Evolutionary conservation across 345 rosid genomes (phyloP).

Genomic region (Acer saccharum): DNA sequence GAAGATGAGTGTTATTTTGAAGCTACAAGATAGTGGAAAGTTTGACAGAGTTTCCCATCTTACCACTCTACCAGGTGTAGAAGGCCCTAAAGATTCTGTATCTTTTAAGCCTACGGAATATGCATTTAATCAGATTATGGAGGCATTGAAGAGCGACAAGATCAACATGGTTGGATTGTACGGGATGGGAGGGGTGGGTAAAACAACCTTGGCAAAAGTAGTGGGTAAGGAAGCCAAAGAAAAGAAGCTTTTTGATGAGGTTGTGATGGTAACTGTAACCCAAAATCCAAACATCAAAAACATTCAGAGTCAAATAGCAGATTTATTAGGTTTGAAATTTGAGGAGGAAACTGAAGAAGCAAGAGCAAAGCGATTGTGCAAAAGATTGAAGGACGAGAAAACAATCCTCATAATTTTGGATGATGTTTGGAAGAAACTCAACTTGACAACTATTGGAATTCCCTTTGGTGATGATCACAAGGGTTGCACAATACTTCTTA

Average conservation of each 20-base stretch:
- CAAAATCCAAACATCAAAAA: background rate
- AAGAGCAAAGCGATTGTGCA: conserved; percentile 8
- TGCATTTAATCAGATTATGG: background rate
- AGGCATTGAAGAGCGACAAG: background rate
- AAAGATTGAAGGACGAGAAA: conserved; percentile 2
- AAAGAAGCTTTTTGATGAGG: conserved; percentile 12
- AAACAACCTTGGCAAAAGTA: conserved; percentile 10
- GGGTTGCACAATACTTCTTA: too few relatives aligned
- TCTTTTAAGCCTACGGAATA: too few relatives aligned
- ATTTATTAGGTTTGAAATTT: background rate
- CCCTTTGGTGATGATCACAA: background rate
- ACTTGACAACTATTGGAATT: conserved; percentile 17
- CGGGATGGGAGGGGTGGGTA: conserved; percentile 20
- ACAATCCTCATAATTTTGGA: conserved; percentile 28
- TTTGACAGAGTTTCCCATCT: too few relatives aligned
- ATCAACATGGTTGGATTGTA: conserved; percentile 14
- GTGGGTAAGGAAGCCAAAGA: background rate
- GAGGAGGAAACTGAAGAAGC: background rate
- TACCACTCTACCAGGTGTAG: too few relatives aligned
- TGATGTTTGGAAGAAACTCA: conserved; percentile 19
- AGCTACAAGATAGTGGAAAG: too few relatives aligned
- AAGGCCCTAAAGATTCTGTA: too few relatives aligned
- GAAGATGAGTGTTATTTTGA: background rate
- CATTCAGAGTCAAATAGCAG: conserved; percentile 7
- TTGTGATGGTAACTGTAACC: conserved; percentile 7